Base-by-base conservation (phyloP, 495 filamentous ascomycete genomes). In the Diplogelasinospora grovesii region DNA sequence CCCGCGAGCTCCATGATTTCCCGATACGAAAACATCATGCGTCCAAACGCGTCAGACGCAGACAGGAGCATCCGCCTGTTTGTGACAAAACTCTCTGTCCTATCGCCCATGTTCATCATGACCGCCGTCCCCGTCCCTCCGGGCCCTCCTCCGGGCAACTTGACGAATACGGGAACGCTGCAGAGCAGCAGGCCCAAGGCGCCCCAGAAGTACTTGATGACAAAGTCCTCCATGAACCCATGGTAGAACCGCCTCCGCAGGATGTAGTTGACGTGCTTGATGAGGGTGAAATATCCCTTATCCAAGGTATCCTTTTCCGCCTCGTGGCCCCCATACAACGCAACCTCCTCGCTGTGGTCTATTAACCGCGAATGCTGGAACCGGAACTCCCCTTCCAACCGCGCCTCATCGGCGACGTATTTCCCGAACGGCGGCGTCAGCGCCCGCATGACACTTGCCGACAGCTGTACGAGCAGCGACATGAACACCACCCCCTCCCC, bases 201-300 rank as follows among this genome's bases (percentile, higher is more conserved):
- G 37, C 93, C 93, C 92, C 92, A 98, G 68, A 95, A 92, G 55
- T 98, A 98, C 65, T 98, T 98, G 53, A 97, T 90, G 10, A 97
- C 85, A 65, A 95, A 98, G 58, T 98, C 92, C 57, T 98, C 93
- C 92, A 97, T 96, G 46, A 98, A 81, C 9, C 88, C 89, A 54
- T 98, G 88, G 57, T 95, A 97, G 50, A 98, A 81, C 20, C 92
- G 75, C 42, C 86, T 69, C 23, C 89, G 73, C 27, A 98, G 65
- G 50, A 96, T 94, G 53, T 92, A 88, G 57, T 98, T 98, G 56
- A 97, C 89, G 64, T 97, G 93, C 61, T 95, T 97, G 62, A 98
- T 98, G 6, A 98, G 68, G 4, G 93, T 97, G 60, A 98, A 98
- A 56, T 98, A 98, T 14, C 92, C 90, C 64, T 96, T 97, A 57